These are phyloP conservation scores for Neurospora sp. DNA, from an alignment of 495 filamentous ascomycete species.

Conservation along the genomic window DNA sequence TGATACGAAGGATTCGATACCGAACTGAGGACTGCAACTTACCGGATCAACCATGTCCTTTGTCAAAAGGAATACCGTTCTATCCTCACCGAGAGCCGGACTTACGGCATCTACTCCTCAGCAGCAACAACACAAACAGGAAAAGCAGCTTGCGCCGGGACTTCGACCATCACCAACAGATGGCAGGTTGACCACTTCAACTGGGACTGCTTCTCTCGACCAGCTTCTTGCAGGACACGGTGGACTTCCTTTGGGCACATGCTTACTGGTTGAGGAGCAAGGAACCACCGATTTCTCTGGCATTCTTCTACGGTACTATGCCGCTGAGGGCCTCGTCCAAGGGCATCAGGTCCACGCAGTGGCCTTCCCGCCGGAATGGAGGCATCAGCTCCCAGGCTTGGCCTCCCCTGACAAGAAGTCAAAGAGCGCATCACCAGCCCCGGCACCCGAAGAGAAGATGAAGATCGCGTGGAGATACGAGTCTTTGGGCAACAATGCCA, in stretches of 20 bases:
- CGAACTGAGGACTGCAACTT: background rate
- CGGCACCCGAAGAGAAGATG: conserved; percentile 61
- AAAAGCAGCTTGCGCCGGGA: conserved; percentile 44
- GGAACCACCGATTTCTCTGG: conserved; percentile 93
- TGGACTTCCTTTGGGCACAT: conserved; percentile 76
- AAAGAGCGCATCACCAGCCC: conserved; percentile 28
- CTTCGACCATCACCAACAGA: conserved; percentile 82
- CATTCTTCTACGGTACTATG: conserved; percentile 76
- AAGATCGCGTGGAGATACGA: conserved; percentile 99
- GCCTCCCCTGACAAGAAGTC: conserved; percentile 36
- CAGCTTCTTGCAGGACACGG: conserved; percentile 76
- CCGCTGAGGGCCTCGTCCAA: conserved; percentile 86
- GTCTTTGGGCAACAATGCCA: conserved; percentile 50
- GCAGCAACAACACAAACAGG: conserved; percentile 6
- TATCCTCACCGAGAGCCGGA: conserved; percentile 34
- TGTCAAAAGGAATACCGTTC: conserved; percentile 72
- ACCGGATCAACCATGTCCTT: conserved; percentile 59
- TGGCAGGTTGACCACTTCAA: conserved; percentile 82
- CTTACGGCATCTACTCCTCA: background rate
- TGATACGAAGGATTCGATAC: background rate
- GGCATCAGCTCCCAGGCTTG: conserved; percentile 68
- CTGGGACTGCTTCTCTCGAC: conserved; percentile 77
- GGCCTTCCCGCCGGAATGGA: conserved; percentile 70
- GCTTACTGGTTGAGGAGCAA: conserved; percentile 76
- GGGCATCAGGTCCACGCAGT: conserved; percentile 82